phyloP scores from a whole-genome alignment of 140 eudicot species.

The Senecio squalidus region DNA sequence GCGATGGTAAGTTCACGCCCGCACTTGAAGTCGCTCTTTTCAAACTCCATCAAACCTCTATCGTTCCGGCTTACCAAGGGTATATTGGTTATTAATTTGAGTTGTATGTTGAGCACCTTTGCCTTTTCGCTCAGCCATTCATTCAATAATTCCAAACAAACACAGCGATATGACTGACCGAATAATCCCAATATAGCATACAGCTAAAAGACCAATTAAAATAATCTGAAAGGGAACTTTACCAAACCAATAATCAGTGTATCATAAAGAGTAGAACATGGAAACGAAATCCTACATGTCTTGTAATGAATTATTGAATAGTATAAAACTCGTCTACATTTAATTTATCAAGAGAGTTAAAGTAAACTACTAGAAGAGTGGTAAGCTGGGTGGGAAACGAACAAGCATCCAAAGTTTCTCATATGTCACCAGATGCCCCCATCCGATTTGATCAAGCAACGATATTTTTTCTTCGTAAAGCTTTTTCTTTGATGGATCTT shows the following conservation, averaged over 20 bases:
- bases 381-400: constrained; percentile 71
- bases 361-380: constrained; percentile 48
- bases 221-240: not conserved
- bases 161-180: too few relatives aligned
- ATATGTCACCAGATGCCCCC: constrained; percentile 68
- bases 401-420: constrained; percentile 95
- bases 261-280: not conserved
- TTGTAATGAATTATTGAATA: not conserved
- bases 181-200: too few relatives aligned
- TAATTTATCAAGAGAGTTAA: not conserved
- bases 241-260: not conserved
- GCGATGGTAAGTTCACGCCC: too few relatives aligned
- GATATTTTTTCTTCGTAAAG: constrained; percentile 67
- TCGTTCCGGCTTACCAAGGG: too few relatives aligned
- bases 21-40: too few relatives aligned
- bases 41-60: too few relatives aligned
- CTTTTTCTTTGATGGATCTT: constrained; percentile 78
- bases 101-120: too few relatives aligned
- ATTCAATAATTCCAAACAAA: too few relatives aligned
- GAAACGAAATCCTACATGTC: not conserved
- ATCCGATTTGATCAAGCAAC: constrained; percentile 64
- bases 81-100: too few relatives aligned
- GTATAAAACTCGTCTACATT: not conserved
- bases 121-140: too few relatives aligned
- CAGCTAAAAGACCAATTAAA: not conserved